A percentile compares a stretch with the other conserved stretches of the same genome.
phyloP scores from a whole-genome alignment of 495 filamentous ascomycete species.

The Penicillium longicatenatum region DNA sequence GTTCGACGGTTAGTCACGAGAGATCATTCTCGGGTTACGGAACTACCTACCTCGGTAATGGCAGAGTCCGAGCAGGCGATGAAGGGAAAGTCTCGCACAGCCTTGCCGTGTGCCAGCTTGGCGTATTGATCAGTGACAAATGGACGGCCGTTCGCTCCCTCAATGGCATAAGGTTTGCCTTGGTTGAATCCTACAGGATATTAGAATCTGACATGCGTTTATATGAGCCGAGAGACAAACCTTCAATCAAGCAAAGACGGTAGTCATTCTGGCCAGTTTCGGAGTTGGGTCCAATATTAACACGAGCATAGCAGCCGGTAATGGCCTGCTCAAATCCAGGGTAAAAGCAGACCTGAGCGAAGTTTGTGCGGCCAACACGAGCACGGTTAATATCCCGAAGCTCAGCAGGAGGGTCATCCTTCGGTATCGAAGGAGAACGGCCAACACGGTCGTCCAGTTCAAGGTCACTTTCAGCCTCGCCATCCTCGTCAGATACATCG shows the following conservation, averaged over 20 bases:
- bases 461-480: slow-evolving; percentile 77
- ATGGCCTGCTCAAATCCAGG: slow-evolving; percentile 84
- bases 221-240: slow-evolving; percentile 42
- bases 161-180: slow-evolving; percentile 79
- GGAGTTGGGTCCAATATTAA: slow-evolving; percentile 73
- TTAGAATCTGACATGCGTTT: slow-evolving; percentile 30
- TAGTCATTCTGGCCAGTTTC: slow-evolving; percentile 73
- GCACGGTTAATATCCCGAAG: slow-evolving; percentile 81
- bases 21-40: background rate
- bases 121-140: slow-evolving; percentile 79
- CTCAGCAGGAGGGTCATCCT: slow-evolving; percentile 63
- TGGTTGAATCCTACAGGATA: slow-evolving; percentile 64
- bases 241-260: slow-evolving; percentile 82
- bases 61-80: slow-evolving; percentile 75
- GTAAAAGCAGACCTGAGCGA: slow-evolving; percentile 85
- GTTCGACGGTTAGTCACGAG: slow-evolving; percentile 26
- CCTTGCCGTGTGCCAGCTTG: slow-evolving; percentile 71
- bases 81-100: slow-evolving; percentile 78
- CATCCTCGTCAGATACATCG: slow-evolving; percentile 61
- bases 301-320: slow-evolving; percentile 74
- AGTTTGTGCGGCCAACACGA: slow-evolving; percentile 76
- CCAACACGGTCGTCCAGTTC: slow-evolving; percentile 64
- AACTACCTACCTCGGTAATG: slow-evolving; percentile 67
- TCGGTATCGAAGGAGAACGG: slow-evolving; percentile 43
- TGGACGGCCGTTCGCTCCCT: slow-evolving; percentile 65